Evolutionary conservation across 2,329 filamentous ascomycete genomes (phyloP).

Genomic region (Bipolaris bicolor): DNA sequence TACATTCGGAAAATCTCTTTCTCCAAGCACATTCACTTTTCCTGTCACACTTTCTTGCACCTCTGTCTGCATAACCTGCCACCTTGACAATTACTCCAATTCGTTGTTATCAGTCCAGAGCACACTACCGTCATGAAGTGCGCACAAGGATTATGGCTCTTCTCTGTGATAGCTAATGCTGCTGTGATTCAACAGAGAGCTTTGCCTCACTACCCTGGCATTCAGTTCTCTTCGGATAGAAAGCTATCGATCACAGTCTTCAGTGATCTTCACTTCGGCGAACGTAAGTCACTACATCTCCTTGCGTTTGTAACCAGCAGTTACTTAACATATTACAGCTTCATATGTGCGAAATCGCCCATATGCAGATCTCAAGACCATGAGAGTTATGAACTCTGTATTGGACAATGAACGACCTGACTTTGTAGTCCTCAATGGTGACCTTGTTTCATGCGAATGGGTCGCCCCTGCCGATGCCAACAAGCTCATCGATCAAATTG

Average conservation of each 20-base stretch:
- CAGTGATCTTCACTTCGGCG: slow-evolving; percentile 74
- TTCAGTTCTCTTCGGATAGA: slow-evolving; percentile 39
- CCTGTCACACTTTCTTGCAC: background rate
- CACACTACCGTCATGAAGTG: slow-evolving; percentile 26
- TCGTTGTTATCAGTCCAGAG: background rate
- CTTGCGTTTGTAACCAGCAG: background rate
- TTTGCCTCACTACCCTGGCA: slow-evolving; percentile 27
- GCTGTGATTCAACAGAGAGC: slow-evolving; percentile 2
- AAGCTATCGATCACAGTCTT: slow-evolving; percentile 65
- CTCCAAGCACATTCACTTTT: background rate
- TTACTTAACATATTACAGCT: slow-evolving; percentile 19
- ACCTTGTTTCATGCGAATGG: slow-evolving; percentile 70
- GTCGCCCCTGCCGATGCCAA: slow-evolving; percentile 26
- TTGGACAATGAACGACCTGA: slow-evolving; percentile 63
- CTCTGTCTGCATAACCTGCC: background rate
- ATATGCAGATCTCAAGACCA: slow-evolving; percentile 63
- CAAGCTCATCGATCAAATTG: slow-evolving; percentile 30
- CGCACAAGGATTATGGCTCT: slow-evolving; percentile 19
- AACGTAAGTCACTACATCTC: slow-evolving; percentile 57
- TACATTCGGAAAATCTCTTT: background rate
- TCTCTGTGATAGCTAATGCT: slow-evolving; percentile 13
- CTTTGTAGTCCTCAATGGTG: slow-evolving; percentile 73
- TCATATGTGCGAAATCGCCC: slow-evolving; percentile 11
- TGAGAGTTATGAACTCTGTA: slow-evolving; percentile 63
- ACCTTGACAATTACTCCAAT: background rate